Evolutionary conservation across 1,284 basidiomycete genomes (phyloP), one percentile per base, ranked within the genome.

Genomic region (Puccinia sorghi): DNA sequence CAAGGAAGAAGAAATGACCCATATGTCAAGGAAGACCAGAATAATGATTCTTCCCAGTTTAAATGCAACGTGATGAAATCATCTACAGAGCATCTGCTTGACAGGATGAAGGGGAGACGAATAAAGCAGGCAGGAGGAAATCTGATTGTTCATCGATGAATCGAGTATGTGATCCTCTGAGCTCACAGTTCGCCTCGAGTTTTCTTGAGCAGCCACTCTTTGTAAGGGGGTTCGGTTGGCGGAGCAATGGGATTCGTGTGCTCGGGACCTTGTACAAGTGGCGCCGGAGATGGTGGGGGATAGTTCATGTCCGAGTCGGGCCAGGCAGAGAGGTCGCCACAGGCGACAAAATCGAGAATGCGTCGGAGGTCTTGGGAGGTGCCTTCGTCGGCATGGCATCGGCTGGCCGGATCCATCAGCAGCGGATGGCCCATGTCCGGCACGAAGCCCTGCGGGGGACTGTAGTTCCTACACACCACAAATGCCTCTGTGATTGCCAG

Each of bases 391-490:
- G 50, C 72, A 27, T 9, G 13, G 67, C 57, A 37, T 46, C 79
- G 71, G 11, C 80, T 79, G 63, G 81, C 80, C 22, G 80, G 80
- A 32, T 82, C 80, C 67, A 82, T 81, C 79, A 83, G 81, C 5
- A 84, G 74, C 7, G 83, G 82, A 52, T 81, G 80, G 0, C 80
- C 80, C 63, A 83, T 79, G 48, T 82, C 82, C 46, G 82, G 81
- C 22, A 79, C 74, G 78, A 82, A 83, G 46, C 81, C 82, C 41
- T 82, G 81, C 5, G 82, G 78, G 5, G 85, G 83, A 48, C 85
- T 83, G 82, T 87, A 88, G 74, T 86, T 86, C 12, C 86, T 84
- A 81, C 87, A 87, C 22, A 88, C 86, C 37, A 88, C 84, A 82
- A 88, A 88, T 1, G 87, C 87, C 84, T 88, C 88, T 85, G 84